These are phyloP conservation scores for Porodaedalea pini DNA, from an alignment of 1,284 basidiomycete species.

Conservation along the genomic window DNA sequence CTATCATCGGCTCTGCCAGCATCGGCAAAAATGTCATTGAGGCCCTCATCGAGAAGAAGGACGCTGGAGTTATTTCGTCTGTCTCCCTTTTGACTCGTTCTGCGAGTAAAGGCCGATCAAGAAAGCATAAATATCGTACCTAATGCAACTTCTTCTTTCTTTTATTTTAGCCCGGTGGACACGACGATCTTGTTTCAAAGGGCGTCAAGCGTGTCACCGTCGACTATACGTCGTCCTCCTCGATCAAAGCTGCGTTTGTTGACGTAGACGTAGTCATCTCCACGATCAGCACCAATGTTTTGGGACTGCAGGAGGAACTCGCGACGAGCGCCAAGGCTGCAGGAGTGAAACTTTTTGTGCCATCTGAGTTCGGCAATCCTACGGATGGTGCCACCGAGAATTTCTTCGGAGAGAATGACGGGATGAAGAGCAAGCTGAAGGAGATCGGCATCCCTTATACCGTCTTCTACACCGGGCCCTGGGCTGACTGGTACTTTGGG, in stretches of 20 bases:
- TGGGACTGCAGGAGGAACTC: slow-evolving; percentile 32
- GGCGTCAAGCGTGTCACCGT: slow-evolving; percentile 31
- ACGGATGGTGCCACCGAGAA: slow-evolving; percentile 28
- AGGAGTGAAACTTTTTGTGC: slow-evolving; percentile 37
- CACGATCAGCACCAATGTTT: slow-evolving; percentile 28
- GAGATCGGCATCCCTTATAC: slow-evolving; percentile 33
- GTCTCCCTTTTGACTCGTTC: slow-evolving; percentile 14
- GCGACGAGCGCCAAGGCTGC: slow-evolving; percentile 37
- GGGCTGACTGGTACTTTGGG: slow-evolving; percentile 21
- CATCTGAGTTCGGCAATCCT: slow-evolving; percentile 37
- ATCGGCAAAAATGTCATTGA: slow-evolving; percentile 25
- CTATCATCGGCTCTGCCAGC: slow-evolving; percentile 25
- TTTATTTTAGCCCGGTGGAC: slow-evolving; percentile 14
- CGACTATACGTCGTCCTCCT: slow-evolving; percentile 31
- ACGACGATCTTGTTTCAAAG: slow-evolving; percentile 1
- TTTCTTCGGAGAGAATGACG: slow-evolving; percentile 12
- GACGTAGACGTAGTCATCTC: slow-evolving; percentile 36
- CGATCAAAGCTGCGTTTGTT: slow-evolving; percentile 30
- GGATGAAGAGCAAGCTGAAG: slow-evolving; percentile 27
- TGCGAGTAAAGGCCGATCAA: neutral
- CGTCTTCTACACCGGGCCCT: slow-evolving; percentile 32
- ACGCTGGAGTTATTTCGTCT: slow-evolving; percentile 19
- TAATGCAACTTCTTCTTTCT: no score
- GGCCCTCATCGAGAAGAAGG: slow-evolving; percentile 10
- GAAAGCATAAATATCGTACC: no score